Base-by-base conservation (phyloP, 495 filamentous ascomycete genomes). In the Oidiodendron maius region DNA sequence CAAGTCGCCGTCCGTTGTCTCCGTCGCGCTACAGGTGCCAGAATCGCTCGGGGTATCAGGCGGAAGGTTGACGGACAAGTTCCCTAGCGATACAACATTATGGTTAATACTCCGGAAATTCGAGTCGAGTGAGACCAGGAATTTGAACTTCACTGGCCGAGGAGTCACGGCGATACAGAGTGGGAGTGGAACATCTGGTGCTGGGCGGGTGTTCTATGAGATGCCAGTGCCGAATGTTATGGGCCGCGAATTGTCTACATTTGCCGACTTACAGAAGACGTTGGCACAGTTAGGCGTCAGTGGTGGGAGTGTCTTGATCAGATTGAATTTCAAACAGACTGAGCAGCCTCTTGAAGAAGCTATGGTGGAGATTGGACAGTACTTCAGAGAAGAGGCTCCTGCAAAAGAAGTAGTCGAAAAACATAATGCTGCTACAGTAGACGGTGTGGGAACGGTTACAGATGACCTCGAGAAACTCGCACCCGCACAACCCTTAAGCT, bases 41-140 rank as follows among this genome's bases (percentile, higher is more conserved):
- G 72, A 81, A 20, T 74, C 75, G 3, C 70, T 65, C 12, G 69
- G 70, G 40, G 68, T 67, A 10, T 70, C 70, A 9, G 81, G 74
- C 48, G 71, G 72, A 36, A 83, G 91, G 18, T 68, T 93, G 48
- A 76, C 77, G 23, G 82, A 93, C 58, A 94, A 93, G 61, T 84
- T 96, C 40, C 77, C 89, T 1, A 90, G 82, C 62, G 82, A 84
- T 46, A 89, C 87, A 25, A 83, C 86, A 12, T 57, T 97, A 60
- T 98, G 94, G 94, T 71, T 84, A 41, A 69, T 96, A 18, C 63
- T 97, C 38, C 85, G 91, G 42, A 86, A 87, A 57, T 96, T 96
- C 58, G 93, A 98, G 65, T 78, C 72, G 41, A 74, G 75, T 28
- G 74, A 75, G 35, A 70, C 64, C 42, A 70, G 75, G 30, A 76